A percentile compares a stretch with the other conserved stretches of the same genome.
Conservation (phyloP, 75 land plant species). For the Isoetes taiwanensis region DNA sequence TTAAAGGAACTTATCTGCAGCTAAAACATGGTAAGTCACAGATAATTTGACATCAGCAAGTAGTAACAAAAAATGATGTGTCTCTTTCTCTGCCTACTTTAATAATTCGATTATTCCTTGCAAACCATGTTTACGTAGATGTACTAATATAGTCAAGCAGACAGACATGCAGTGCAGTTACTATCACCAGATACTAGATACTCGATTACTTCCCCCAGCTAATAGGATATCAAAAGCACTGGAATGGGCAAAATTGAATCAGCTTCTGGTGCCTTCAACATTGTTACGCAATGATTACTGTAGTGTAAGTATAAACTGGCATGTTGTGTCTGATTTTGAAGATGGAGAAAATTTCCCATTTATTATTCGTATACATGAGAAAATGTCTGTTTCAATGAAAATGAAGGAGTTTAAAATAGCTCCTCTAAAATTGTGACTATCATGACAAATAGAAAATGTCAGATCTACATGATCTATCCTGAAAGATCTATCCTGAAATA, state of each 20-base stretch:
- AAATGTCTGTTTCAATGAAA: too few relatives aligned
- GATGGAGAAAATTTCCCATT: too few relatives aligned
- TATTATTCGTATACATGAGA: too few relatives aligned
- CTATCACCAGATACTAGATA: constrained; percentile 40
- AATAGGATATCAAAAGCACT: constrained; percentile 48
- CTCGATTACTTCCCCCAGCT: constrained; percentile 45
- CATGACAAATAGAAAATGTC: too few relatives aligned
- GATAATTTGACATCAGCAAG: constrained; percentile 51
- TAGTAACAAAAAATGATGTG: constrained; percentile 51
- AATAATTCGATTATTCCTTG: constrained; percentile 74
- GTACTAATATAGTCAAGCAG: constrained; percentile 12
- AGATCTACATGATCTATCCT: too few relatives aligned
- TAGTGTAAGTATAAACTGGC: constrained; percentile 91
- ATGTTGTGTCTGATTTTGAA: constrained; percentile 56
- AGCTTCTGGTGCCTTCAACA: constrained; percentile 24
- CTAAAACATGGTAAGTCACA: constrained; percentile 69
- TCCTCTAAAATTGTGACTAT: too few relatives aligned
- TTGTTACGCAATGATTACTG: constrained; percentile 76
- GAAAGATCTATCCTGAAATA: too few relatives aligned
- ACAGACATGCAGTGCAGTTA: constrained; percentile 32
- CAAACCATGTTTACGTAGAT: constrained; percentile 74
- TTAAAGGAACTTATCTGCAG: constrained; percentile 23
- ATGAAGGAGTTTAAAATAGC: too few relatives aligned
- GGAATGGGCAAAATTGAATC: constrained; percentile 53
- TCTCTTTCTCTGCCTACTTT: constrained; percentile 78